A percentile compares a stretch with the other conserved stretches of the same genome.
Evolutionary conservation across 768 basidiomycete species (phyloP).

Genomic region (Macrolepiota albuminosa): DNA sequence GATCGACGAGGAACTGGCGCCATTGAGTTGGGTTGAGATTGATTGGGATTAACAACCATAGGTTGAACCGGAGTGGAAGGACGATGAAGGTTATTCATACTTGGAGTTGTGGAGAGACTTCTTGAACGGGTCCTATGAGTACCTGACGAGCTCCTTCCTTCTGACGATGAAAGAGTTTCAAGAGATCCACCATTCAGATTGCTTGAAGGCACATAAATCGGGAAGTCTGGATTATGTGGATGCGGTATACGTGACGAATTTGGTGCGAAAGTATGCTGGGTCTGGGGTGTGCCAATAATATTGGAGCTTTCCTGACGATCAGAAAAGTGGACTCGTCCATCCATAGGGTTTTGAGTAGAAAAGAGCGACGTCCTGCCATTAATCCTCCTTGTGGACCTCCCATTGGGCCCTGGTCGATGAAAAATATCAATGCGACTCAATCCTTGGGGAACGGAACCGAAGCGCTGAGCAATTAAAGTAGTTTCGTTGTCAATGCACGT

Average conservation of each 20-base stretch:
- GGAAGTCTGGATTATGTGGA: not conserved
- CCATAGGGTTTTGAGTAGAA: conserved; percentile 3
- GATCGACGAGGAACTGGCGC: not conserved
- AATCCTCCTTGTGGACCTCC: conserved; percentile 6
- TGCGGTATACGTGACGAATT: not conserved
- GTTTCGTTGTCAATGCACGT: conserved; percentile 2
- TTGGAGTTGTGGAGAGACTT: not conserved
- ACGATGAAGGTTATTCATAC: not conserved
- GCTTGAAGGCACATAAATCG: not conserved
- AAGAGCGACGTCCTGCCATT: conserved; percentile 12
- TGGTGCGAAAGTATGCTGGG: not conserved
- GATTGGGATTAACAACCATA: not conserved
- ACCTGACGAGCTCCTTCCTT: not conserved
- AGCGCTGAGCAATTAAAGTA: conserved; percentile 14
- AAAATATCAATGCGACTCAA: conserved; percentile 20
- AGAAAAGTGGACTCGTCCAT: conserved; percentile 10
- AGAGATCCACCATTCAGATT: not conserved
- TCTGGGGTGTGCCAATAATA: no score
- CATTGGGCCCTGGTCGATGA: conserved; percentile 9
- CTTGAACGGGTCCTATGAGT: not conserved
- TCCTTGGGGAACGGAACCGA: conserved; percentile 18
- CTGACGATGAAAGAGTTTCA: not conserved
- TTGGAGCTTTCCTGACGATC: not conserved
- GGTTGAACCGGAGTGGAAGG: not conserved
- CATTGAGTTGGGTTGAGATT: not conserved